Conservation (phyloP, 2,329 filamentous ascomycete species). For the Sordariomycetes sp. region DNA sequence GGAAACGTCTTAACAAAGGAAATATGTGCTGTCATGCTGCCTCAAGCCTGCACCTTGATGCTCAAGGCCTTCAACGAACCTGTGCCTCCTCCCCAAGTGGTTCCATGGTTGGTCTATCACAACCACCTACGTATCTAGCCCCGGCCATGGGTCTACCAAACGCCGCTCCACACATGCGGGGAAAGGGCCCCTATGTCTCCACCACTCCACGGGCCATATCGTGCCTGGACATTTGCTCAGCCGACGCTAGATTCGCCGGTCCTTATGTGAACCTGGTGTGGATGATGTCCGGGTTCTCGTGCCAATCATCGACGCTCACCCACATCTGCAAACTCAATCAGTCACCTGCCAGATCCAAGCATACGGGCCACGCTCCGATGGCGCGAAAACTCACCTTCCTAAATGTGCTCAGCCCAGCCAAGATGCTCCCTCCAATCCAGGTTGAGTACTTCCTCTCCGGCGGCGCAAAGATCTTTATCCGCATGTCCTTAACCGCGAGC, state of each 20-base stretch:
- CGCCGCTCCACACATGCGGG: too few species aligned
- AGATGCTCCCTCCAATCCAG: conserved; percentile 96
- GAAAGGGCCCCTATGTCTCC: too few species aligned
- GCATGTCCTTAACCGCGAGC: conserved; percentile 96
- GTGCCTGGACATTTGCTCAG: background rate
- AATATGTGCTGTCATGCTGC: background rate
- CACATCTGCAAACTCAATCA: conserved; percentile 64
- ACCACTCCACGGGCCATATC: too few species aligned
- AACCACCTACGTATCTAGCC: too few species aligned
- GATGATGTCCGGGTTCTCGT: conserved; percentile 98
- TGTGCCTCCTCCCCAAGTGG: background rate
- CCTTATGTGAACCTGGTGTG: conserved; percentile 87
- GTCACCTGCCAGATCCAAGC: background rate
- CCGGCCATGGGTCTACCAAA: too few species aligned
- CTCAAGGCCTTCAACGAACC: background rate
- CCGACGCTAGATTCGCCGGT: background rate
- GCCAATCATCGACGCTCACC: conserved; percentile 99
- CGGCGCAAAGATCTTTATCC: conserved; percentile 97
- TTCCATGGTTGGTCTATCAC: background rate
- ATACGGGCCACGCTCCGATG: background rate
- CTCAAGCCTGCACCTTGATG: background rate
- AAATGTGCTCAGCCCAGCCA: conserved; percentile 94
- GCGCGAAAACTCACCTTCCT: conserved; percentile 61
- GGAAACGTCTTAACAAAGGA: background rate
- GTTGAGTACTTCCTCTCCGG: conserved; percentile 98